phyloP scores from a whole-genome alignment of 2,329 filamentous ascomycete genomes.

The Thermochaetoides dissita region DNA sequence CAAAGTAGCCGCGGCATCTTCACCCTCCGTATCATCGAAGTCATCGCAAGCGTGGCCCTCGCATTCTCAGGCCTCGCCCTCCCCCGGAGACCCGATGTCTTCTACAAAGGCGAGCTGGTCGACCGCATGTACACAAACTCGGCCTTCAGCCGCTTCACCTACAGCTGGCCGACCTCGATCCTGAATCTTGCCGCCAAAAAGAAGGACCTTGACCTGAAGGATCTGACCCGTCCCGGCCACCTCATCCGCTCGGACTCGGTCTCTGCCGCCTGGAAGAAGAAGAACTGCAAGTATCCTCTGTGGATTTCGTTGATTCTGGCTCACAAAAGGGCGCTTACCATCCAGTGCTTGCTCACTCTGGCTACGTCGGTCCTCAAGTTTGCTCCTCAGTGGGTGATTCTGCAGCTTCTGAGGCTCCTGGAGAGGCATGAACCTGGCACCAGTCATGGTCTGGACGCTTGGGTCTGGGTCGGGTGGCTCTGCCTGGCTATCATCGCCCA shows the following conservation, averaged over 20 bases:
- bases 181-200: conserved; percentile 42
- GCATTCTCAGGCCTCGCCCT: conserved; percentile 38
- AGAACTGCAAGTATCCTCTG: conserved; percentile 34
- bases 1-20: conserved; percentile 23
- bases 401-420: conserved; percentile 49
- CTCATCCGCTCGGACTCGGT: conserved; percentile 36
- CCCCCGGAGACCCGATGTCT: conserved; percentile 56
- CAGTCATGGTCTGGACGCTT: conserved; percentile 38
- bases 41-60: conserved; percentile 31
- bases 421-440: conserved; percentile 38
- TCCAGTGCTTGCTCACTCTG: conserved; percentile 46
- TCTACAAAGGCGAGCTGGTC: conserved; percentile 41
- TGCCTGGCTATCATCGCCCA: conserved; percentile 44
- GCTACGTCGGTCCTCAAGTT: conserved; percentile 46
- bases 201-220: conserved; percentile 44
- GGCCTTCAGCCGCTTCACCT: conserved; percentile 48
- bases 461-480: conserved; percentile 55
- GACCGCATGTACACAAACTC: conserved; percentile 50
- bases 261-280: conserved; percentile 34
- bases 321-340: conserved; percentile 39
- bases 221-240: conserved; percentile 48
- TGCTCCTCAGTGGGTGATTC: conserved; percentile 55
- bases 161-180: conserved; percentile 46
- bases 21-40: conserved; percentile 33
- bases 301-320: conserved; percentile 46